Conservation (phyloP, 345 rosid species). For the Lenwebbia sp. region DNA sequence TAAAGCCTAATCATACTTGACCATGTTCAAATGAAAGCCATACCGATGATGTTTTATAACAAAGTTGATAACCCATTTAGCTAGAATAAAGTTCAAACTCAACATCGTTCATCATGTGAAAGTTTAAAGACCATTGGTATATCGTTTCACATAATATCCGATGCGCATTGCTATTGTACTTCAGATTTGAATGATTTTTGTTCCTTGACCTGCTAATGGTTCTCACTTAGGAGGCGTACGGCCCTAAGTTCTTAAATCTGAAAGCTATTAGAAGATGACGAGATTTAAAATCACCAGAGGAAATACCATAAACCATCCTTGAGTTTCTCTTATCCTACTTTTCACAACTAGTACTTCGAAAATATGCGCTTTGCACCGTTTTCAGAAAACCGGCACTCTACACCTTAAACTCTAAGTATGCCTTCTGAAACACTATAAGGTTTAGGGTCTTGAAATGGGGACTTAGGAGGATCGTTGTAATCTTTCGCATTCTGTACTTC, state of each 20-base stretch:
- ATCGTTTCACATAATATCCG: neutral
- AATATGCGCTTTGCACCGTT: neutral
- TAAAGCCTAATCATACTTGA: neutral
- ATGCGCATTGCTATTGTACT: neutral
- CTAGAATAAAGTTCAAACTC: neutral
- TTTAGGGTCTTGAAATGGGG: neutral
- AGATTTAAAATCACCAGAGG: neutral
- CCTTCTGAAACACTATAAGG: neutral
- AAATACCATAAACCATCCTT: neutral
- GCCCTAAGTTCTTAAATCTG: neutral
- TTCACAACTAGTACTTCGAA: neutral
- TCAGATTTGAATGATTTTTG: neutral
- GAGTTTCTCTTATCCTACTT: neutral
- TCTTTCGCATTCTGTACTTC: neutral
- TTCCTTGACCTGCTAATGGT: neutral
- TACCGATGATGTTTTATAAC: neutral
- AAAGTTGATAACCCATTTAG: neutral
- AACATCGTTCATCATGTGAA: neutral
- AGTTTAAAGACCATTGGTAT: neutral
- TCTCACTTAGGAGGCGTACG: neutral
- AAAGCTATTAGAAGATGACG: neutral
- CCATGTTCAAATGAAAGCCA: neutral
- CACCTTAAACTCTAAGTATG: neutral
- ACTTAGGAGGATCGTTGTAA: neutral
- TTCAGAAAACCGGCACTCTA: neutral